Base-by-base conservation (phyloP, 306 rosid genomes). In the Gastrolobium villosum region DNA sequence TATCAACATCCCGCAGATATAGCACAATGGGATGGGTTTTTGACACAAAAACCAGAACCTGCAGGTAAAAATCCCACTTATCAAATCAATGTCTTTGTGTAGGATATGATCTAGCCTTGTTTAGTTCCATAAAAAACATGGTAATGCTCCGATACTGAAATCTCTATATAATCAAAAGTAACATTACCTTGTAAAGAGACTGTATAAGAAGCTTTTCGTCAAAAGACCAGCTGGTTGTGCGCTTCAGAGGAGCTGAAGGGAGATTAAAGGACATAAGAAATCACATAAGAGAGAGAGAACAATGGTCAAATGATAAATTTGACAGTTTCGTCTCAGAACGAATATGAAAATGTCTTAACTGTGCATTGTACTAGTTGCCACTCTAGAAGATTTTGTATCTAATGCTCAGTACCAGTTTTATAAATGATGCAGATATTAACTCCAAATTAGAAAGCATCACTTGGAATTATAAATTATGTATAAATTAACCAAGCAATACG, bases 151-250 rank as follows among this genome's bases (percentile, higher is more conserved):
- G 40, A 34, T 5, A 36, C 39, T 69, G 57, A 57, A 67, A 66
- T 48, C 41, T 6, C 57, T 37, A 64, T 28, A 55, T 45, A 15
- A 45, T 52, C 44, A 15, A 55, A 34, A 37, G 11, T n/a, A 68
- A 54, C 39, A 55, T 71, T 87, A 93, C 99, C 93, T 88, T 93
- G 83, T 91, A 91, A 43, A 96, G 92, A 67, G 96, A 77, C 60
- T 90, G 99, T 71, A 93, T 84, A 54, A 96, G 89, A 78, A 96
- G 91, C 77, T 80, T 93, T 84, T 96, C 99, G 6, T 96, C 97
- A 52, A 96, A 93, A 45, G 96, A 86, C 99, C 97, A 96, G 84
- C 98, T 93, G 84, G 83, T 84, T 54, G 86, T 81, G 84, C 88
- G 97, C 86, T 82, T 95, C 75, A 86, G 86, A 76, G 91, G 79